These are phyloP conservation scores for Suillus plorans DNA, from an alignment of 768 basidiomycete genomes.

Conservation along the genomic window DNA sequence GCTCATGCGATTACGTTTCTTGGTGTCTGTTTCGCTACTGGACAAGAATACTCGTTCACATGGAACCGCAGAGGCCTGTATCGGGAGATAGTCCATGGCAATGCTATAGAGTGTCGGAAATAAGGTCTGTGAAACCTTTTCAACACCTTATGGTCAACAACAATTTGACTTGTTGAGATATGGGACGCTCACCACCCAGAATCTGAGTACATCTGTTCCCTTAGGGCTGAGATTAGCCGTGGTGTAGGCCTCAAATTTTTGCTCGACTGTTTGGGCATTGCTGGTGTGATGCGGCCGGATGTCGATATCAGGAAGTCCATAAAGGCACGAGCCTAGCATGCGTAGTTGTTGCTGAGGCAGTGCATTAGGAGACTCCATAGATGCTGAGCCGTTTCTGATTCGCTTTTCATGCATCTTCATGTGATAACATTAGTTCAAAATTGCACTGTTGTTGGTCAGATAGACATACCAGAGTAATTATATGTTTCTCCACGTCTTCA, in stretches of 20 bases:
- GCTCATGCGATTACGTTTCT: background rate
- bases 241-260: background rate
- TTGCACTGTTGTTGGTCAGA: background rate
- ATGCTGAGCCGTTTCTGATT: background rate
- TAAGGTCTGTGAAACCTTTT: background rate
- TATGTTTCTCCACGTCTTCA: background rate
- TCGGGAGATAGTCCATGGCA: constrained; percentile 19
- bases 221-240: background rate
- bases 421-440: background rate
- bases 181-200: background rate
- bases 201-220: background rate
- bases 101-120: constrained; percentile 7
- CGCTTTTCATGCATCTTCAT: background rate
- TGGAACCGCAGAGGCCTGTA: constrained; percentile 23
- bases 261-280: background rate
- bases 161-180: background rate
- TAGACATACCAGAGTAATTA: background rate
- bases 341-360: background rate
- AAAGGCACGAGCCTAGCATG: background rate
- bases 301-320: background rate
- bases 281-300: background rate
- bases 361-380: background rate
- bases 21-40: constrained; percentile 1
- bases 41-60: constrained; percentile 26
- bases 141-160: background rate